Evolutionary conservation across 345 rosid genomes (phyloP).

Genomic region (Trapa incisa): DNA sequence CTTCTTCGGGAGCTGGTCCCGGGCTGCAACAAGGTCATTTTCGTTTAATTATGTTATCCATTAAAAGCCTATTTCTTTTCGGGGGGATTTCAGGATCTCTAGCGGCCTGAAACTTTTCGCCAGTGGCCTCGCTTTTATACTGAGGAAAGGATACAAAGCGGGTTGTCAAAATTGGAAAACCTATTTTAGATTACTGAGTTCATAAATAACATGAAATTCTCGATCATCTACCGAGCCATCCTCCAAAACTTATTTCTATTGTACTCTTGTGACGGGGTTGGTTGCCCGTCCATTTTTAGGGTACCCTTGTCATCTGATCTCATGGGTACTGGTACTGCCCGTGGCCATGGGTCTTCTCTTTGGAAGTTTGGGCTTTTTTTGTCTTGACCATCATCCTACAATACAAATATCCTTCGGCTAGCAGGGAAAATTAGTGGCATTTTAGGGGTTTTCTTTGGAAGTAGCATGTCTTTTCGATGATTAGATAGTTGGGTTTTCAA

Average conservation of each 20-base stretch:
- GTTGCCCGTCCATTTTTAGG: conserved; percentile 28
- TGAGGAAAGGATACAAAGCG: conserved; percentile 10
- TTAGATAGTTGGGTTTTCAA: not conserved
- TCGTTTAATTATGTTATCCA: conserved; percentile 2
- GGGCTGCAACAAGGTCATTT: conserved; percentile 62
- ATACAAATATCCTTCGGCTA: not conserved
- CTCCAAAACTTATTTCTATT: too few species aligned
- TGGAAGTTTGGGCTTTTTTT: too few species aligned
- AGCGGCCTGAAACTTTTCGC: conserved; percentile 36
- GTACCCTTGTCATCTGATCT: conserved; percentile 13
- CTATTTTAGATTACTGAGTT: conserved; percentile 11
- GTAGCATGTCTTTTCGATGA: not conserved
- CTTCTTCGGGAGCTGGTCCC: conserved; percentile 57
- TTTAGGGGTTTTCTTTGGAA: not conserved
- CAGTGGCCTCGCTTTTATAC: conserved; percentile 25
- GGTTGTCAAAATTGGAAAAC: conserved; percentile 11
- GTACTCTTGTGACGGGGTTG: conserved; percentile 8
- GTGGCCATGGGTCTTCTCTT: too few species aligned
- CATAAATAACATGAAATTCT: too few species aligned
- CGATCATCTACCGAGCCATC: too few species aligned
- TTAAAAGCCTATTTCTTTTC: conserved; percentile 23
- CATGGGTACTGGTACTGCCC: too few species aligned
- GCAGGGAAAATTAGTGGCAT: not conserved
- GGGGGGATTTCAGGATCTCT: conserved; percentile 26
- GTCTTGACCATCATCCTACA: too few species aligned